A percentile compares a stretch with the other conserved stretches of the same genome.
phyloP scores from a whole-genome alignment of 106 monocot species.

The Dioscorea dumetorum region DNA sequence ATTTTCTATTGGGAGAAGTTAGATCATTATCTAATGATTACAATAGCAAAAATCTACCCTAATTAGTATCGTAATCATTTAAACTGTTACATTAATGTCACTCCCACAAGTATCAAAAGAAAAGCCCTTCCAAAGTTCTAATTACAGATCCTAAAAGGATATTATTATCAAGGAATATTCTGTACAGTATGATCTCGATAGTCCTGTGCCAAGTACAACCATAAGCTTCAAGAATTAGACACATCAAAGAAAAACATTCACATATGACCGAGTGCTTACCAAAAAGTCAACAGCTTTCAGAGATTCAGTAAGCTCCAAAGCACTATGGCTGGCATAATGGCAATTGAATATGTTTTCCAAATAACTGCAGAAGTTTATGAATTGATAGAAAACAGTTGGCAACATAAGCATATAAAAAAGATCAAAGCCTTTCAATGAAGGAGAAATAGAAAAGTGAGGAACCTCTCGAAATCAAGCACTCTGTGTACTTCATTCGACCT shows the following conservation, averaged over 20 bases:
- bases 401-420: background rate
- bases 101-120: background rate
- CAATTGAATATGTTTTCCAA: slow-evolving; percentile 40
- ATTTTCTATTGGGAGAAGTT: no score
- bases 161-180: background rate
- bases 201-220: background rate
- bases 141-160: background rate
- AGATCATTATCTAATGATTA: no score
- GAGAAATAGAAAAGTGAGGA: slow-evolving; percentile 1
- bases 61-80: no score
- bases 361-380: slow-evolving; percentile 44
- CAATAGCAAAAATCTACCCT: no score
- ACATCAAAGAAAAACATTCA: background rate
- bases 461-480: slow-evolving; percentile 85
- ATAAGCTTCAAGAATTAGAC: background rate
- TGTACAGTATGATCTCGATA: background rate
- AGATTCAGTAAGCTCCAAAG: slow-evolving; percentile 35
- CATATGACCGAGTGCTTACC: slow-evolving; percentile 30
- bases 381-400: background rate
- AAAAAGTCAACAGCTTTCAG: slow-evolving; percentile 48
- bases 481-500: slow-evolving; percentile 60
- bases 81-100: background rate
- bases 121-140: background rate
- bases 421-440: background rate
- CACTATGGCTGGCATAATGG: slow-evolving; percentile 24